Evolutionary conservation across 2,329 filamentous ascomycete species (phyloP), one percentile per base, ranked within the genome.

Genomic region (Trichoderma sp.): DNA sequence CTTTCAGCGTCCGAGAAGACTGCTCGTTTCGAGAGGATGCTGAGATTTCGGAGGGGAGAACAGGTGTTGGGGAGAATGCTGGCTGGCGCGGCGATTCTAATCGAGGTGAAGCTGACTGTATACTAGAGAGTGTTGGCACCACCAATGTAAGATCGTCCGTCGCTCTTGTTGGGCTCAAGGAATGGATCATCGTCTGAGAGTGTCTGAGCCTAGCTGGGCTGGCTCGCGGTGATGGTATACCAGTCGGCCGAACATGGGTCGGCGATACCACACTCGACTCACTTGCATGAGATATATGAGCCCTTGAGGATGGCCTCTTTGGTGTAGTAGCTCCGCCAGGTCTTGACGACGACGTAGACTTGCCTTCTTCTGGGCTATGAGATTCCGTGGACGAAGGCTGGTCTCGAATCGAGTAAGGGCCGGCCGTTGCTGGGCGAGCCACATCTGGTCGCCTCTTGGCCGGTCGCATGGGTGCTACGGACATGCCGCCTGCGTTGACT

Each of bases 401-500:
- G n/a, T 81, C 82, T 71, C 88, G 81, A 10, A 88, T 83, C 22
- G 88, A 90, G 74, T 90, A 90, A 0, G 88, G 88, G 0, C 88
- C 88, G 12, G 88, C 88, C 13, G 88, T 90, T 13, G 88, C 88
- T 37, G 88, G 88, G 67, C 88, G 82, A 52, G 83, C 83, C 72
- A 87, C 80, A 66, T 89, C 87, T 3, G 87, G 86, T 50, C 86
- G 81, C 71, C 83, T 84, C 75, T 84, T 85, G 50, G 83, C 81
- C 57, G 88, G 88, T 67, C 88, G 82, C 83, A 89, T 87, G 1
- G 88, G 88, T 32, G 88, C 87, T 54, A 85, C 86, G 10, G 87
- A 89, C 77, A 90, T 84, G 39, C 87, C 87, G 17, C 85, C 84
- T 34, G 85, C 81, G 29, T 83, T 81, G 68, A 80, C 79, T 10